These are phyloP conservation scores for Venturia aucupariae DNA, from an alignment of 2,329 filamentous ascomycete genomes.

Conservation along the genomic window DNA sequence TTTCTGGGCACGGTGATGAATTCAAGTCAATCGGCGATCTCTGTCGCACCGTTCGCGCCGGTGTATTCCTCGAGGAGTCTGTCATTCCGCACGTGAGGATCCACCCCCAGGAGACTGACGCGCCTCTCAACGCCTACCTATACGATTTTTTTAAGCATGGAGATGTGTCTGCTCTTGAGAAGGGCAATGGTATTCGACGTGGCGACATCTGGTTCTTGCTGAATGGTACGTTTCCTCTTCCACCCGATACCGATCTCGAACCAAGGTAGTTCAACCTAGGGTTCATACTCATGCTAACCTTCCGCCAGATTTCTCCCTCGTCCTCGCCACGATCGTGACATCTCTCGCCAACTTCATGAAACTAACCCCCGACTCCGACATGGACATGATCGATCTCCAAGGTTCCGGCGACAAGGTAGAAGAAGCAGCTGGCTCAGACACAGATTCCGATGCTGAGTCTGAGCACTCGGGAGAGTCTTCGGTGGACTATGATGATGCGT, in stretches of 20 bases:
- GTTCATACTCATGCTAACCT: neutral
- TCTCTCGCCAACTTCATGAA: constrained; percentile 51
- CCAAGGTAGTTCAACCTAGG: neutral
- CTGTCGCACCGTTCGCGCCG: constrained; percentile 54
- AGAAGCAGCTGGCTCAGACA: constrained; percentile 30
- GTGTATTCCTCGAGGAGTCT: constrained; percentile 65
- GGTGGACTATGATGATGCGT: constrained; percentile 18
- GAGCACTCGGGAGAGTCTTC: constrained; percentile 16
- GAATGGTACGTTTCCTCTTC: constrained; percentile 33
- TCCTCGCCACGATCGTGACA: constrained; percentile 63
- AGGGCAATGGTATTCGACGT: constrained; percentile 55
- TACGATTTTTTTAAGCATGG: constrained; percentile 73
- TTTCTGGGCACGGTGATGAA: constrained; percentile 57
- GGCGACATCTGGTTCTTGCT: constrained; percentile 65
- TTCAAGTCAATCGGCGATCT: constrained; percentile 60
- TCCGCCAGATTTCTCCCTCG: constrained; percentile 45
- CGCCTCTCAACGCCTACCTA: constrained; percentile 57
- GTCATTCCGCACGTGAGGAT: constrained; percentile 61
- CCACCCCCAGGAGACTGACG: constrained; percentile 44
- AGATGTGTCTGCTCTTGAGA: constrained; percentile 48
- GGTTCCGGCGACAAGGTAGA: constrained; percentile 44
- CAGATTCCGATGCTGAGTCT: constrained; percentile 20
- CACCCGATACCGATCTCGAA: neutral
- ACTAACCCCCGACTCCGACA: constrained; percentile 34
- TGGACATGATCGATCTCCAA: constrained; percentile 43